These are phyloP conservation scores for Ceratobasidium sp. DNA, from an alignment of 1,284 basidiomycete species.

Conservation along the genomic window DNA sequence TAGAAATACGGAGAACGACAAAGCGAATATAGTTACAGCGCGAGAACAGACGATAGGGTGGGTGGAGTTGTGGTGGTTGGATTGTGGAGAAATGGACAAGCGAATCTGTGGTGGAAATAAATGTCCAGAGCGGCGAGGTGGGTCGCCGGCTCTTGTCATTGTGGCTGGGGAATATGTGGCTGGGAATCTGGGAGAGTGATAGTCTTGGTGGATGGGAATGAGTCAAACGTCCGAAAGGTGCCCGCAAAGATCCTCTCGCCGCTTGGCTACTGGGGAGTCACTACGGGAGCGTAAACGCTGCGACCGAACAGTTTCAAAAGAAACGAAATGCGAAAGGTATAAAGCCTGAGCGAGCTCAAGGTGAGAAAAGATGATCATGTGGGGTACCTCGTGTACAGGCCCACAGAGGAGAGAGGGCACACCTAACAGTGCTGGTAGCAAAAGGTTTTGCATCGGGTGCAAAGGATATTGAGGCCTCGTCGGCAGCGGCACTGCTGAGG, in stretches of 20 bases:
- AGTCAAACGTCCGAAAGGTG: neutral
- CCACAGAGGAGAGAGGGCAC: neutral
- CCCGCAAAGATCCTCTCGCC: neutral
- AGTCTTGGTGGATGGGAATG: neutral
- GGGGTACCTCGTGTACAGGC: neutral
- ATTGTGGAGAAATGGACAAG: neutral
- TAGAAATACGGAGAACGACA: constrained; percentile 2
- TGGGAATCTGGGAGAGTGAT: neutral
- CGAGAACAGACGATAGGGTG: neutral
- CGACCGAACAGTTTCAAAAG: neutral
- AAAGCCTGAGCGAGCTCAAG: constrained; percentile 15
- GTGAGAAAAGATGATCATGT: constrained; percentile 1
- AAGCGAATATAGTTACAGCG: constrained; percentile 6
- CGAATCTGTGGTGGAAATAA: neutral
- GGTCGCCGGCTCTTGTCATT: neutral
- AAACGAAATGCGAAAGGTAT: neutral
- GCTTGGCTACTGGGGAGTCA: neutral
- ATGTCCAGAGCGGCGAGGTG: constrained; percentile 5
- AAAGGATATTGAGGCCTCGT: constrained; percentile 12
- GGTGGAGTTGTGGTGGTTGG: neutral
- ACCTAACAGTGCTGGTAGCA: constrained; percentile 34
- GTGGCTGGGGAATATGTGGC: neutral
- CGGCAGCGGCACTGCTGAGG: constrained; percentile 26
- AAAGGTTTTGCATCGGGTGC: constrained; percentile 5
- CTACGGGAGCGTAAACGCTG: constrained; percentile 23